Conservation (phyloP, 768 basidiomycete genomes). For the Auricularia sp. region DNA sequence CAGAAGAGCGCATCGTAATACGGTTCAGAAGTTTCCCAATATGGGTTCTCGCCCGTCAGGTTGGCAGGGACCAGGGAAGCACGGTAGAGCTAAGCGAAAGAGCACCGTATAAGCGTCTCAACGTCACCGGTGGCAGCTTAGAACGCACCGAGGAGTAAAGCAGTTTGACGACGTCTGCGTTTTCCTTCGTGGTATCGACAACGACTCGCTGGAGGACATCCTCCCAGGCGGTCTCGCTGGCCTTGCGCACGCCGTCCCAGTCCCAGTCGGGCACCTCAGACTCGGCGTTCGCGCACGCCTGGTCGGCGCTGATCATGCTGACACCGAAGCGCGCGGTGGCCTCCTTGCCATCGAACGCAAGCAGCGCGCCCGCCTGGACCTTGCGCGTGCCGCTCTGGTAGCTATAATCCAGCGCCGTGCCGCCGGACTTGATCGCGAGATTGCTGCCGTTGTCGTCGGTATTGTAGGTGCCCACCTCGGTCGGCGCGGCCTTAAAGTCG, state of each 20-base stretch:
- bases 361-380: conserved; percentile 37
- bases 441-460: conserved; percentile 25
- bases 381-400: conserved; percentile 29
- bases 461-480: conserved; percentile 32
- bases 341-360: conserved; percentile 28
- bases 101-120: background rate
- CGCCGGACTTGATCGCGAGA: no score
- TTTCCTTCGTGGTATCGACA: conserved; percentile 27
- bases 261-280: conserved; percentile 27
- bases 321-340: conserved; percentile 20
- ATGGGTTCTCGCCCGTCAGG: conserved; percentile 40
- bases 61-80: conserved; percentile 43
- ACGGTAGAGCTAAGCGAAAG: conserved; percentile 33
- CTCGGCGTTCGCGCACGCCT: conserved; percentile 20
- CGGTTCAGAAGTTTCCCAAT: conserved; percentile 36
- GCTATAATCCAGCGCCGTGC: conserved; percentile 28
- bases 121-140: conserved; percentile 6
- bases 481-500: conserved; percentile 28
- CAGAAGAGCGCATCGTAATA: conserved; percentile 46
- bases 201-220: conserved; percentile 30
- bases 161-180: conserved; percentile 33
- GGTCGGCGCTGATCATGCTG: conserved; percentile 15
- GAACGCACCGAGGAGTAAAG: conserved; percentile 36
- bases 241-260: conserved; percentile 31
- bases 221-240: conserved; percentile 34